A percentile compares a stretch with the other conserved stretches of the same genome.
phyloP scores from a whole-genome alignment of 176 grass and related monocot genomes.

The Cenchrus purpureus region DNA sequence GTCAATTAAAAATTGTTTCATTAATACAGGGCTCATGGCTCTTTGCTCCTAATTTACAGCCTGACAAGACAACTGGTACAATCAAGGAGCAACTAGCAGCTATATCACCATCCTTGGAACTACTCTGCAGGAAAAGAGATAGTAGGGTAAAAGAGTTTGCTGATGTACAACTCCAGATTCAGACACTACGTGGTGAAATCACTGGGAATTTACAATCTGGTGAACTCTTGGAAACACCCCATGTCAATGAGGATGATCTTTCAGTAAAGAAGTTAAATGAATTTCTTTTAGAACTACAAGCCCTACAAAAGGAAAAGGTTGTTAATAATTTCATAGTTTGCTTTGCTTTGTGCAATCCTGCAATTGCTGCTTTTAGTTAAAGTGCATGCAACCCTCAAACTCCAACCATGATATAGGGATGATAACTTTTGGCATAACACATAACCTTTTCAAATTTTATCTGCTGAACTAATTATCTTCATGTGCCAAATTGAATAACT shows the following conservation, averaged over 20 bases:
- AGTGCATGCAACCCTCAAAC: constrained; percentile 24
- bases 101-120: constrained; percentile 74
- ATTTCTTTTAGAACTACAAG: constrained; percentile 77
- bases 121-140: constrained; percentile 70
- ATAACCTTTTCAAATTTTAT: neutral
- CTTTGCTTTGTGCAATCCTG: constrained; percentile 21
- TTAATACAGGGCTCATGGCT: constrained; percentile 21
- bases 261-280: constrained; percentile 81
- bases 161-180: constrained; percentile 73
- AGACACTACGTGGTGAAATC: constrained; percentile 74
- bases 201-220: constrained; percentile 57
- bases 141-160: constrained; percentile 82
- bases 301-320: constrained; percentile 96
- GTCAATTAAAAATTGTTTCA: neutral
- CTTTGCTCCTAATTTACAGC: constrained; percentile 50
- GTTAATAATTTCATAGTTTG: constrained; percentile 20
- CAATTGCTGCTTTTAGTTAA: neutral
- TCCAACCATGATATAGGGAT: neutral
- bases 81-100: constrained; percentile 86
- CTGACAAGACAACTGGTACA: constrained; percentile 85
- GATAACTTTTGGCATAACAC: neutral
- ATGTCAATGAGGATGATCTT: constrained; percentile 82
- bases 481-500: constrained; percentile 20
- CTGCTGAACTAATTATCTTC: constrained; percentile 17
- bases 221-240: constrained; percentile 40